Evolutionary conservation across 164 flowering plant genomes (phyloP), one percentile per base, ranked within the genome.

Genomic region (Piper longum): DNA sequence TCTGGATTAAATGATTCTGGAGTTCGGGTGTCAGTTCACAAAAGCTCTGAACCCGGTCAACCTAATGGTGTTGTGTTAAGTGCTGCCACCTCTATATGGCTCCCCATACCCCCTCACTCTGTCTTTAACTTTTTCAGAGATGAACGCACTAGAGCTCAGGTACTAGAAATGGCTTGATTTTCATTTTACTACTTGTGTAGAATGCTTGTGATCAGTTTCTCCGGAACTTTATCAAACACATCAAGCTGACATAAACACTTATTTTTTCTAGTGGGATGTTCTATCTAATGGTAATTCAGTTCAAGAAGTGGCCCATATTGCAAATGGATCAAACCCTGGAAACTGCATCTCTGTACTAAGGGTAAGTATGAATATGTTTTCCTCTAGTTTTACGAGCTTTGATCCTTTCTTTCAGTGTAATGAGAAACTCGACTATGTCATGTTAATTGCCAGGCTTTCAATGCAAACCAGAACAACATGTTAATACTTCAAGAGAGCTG

Each of bases 401-500:
- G 14, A 5, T 41, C 43, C 41, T 19, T 48, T 42, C 1, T 26
- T 36, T 16, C 44, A 16, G 42, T 39, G 40, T 63, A 16, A n/a
- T 54, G 45, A 4, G 43, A 16, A 39, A 54, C 64, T 51, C 26
- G 54, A 39, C 48, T 40, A 2, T 60, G 36, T 16, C 26, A 26
- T 43, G 7, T 39, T 66, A 18, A 43, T 7, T 14, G 14, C 9
- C 70, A 88, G 93, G 91, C 86, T 36, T 71, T 68, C 66, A 83
- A 79, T 71, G 65, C 83, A 0, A 81, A 75, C 69, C 88, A 86
- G 70, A 90, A 83, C 82, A 85, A 84, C 76, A 83, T 84, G 91
- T 71, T 90, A 62, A 78, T 91, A 45, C 91, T 91, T 5, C 98
- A 91, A 73, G 97, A 91, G 73, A 82, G 91, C 74, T 86, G 85